Conservation (phyloP, 2,329 filamentous ascomycete species). For the Thermochaetoides dissita region DNA sequence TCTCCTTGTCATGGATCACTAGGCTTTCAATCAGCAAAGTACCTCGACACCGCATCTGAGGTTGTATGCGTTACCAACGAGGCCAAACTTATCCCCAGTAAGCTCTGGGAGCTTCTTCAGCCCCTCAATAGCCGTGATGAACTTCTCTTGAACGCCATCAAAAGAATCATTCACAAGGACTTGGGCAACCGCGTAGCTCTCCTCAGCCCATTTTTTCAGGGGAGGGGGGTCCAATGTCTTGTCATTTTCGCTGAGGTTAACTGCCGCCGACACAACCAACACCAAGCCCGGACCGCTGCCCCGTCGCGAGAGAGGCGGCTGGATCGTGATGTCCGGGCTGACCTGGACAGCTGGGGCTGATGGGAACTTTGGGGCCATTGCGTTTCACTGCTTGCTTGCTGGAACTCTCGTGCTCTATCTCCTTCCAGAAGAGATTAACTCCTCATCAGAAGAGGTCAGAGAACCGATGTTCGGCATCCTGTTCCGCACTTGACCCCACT, state of each 20-base stretch:
- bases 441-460: no score
- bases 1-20: background rate
- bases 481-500: no score
- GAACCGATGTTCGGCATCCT: no score
- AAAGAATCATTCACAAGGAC: slow-evolving; percentile 20
- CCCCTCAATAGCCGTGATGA: slow-evolving; percentile 4
- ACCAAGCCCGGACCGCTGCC: slow-evolving; percentile 18
- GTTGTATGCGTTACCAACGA: slow-evolving; percentile 21
- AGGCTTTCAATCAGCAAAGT: background rate
- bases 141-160: background rate
- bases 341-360: slow-evolving; percentile 1
- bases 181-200: slow-evolving; percentile 50
- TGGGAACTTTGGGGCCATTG: background rate
- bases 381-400: background rate
- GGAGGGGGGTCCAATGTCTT: slow-evolving; percentile 34
- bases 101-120: slow-evolving; percentile 17
- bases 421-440: no score
- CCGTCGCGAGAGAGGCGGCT: slow-evolving; percentile 17
- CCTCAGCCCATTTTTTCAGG: slow-evolving; percentile 56
- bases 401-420: no score
- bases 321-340: slow-evolving; percentile 7
- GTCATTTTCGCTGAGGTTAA: slow-evolving; percentile 5
- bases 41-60: no score
- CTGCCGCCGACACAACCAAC: slow-evolving; percentile 9
- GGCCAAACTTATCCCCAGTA: slow-evolving; percentile 24